phyloP scores from a whole-genome alignment of 2,329 filamentous ascomycete genomes.

The Verticillium nubilum region DNA sequence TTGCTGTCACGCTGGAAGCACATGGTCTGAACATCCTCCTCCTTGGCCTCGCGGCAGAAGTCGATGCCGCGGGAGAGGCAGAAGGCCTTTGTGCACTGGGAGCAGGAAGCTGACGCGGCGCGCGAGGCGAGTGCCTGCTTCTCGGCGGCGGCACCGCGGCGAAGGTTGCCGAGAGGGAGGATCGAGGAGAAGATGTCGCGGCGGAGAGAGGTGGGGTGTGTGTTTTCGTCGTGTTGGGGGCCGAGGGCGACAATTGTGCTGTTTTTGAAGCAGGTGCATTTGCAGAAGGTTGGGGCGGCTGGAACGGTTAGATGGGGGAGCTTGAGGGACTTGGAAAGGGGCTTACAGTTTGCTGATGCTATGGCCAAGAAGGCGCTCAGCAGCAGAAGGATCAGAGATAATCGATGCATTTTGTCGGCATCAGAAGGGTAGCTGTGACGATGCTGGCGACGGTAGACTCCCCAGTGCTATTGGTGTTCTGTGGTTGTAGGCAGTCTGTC shows the following conservation, averaged over 20 bases:
- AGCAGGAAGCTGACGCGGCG: constrained; percentile 43
- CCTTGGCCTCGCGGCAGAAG: constrained; percentile 57
- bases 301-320: constrained; percentile 1
- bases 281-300: constrained; percentile 62
- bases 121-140: constrained; percentile 15
- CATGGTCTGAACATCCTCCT: constrained; percentile 55
- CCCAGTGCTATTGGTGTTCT: background rate
- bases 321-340: background rate
- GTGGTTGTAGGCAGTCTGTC: background rate
- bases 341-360: constrained; percentile 33
- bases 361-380: constrained; percentile 28
- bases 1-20: constrained; percentile 64
- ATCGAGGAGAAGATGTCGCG: constrained; percentile 13
- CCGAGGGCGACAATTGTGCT: constrained; percentile 60
- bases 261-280: constrained; percentile 66
- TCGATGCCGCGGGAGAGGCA: constrained; percentile 55
- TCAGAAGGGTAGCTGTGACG: background rate
- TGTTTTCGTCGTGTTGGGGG: constrained; percentile 38
- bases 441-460: background rate
- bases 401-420: constrained; percentile 18
- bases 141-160: constrained; percentile 7
- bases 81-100: constrained; percentile 60
- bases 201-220: constrained; percentile 18
- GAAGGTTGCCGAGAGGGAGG: constrained; percentile 12
- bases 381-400: constrained; percentile 29